Percentiles rank a stretch among this genome's conserved stretches.
Evolutionary conservation across 352 stramenopile species (phyloP).

Genomic region (Salisapilia sapeloensis): DNA sequence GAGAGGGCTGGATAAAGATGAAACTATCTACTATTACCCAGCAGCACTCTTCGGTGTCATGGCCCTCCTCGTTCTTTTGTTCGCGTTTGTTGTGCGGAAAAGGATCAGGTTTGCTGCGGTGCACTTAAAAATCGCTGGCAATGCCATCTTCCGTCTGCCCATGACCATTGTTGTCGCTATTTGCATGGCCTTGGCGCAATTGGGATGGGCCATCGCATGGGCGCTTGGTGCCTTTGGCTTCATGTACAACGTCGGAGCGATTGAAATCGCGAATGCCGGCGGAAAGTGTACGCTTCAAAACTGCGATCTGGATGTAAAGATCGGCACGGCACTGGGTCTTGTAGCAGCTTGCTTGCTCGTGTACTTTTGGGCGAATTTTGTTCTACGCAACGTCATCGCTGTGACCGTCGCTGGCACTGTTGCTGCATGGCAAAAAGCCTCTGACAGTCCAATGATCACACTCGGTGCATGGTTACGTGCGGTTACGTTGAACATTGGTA

Average conservation of each 20-base stretch:
- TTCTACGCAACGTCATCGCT: constrained; percentile 81
- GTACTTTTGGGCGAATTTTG: constrained; percentile 84
- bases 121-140: constrained; percentile 79
- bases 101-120: constrained; percentile 86
- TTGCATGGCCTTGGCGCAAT: constrained; percentile 68
- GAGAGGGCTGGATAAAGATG: constrained; percentile 31
- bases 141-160: constrained; percentile 68
- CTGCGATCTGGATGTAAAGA: constrained; percentile 28
- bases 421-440: constrained; percentile 78
- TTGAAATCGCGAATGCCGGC: constrained; percentile 17
- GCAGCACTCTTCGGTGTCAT: constrained; percentile 29
- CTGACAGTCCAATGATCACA: constrained; percentile 53
- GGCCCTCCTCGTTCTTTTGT: constrained; percentile 28
- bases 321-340: constrained; percentile 34
- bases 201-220: constrained; percentile 80
- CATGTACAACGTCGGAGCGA: constrained; percentile 59
- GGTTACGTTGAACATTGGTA: constrained; percentile 81
- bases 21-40: constrained; percentile 52
- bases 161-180: constrained; percentile 75
- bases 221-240: constrained; percentile 64
- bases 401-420: constrained; percentile 82
- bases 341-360: constrained; percentile 83
- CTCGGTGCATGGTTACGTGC: constrained; percentile 60
- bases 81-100: constrained; percentile 51
- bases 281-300: constrained; percentile 20